phyloP scores from a whole-genome alignment of 2,329 filamentous ascomycete species.

The Stylonectria norvegica region DNA sequence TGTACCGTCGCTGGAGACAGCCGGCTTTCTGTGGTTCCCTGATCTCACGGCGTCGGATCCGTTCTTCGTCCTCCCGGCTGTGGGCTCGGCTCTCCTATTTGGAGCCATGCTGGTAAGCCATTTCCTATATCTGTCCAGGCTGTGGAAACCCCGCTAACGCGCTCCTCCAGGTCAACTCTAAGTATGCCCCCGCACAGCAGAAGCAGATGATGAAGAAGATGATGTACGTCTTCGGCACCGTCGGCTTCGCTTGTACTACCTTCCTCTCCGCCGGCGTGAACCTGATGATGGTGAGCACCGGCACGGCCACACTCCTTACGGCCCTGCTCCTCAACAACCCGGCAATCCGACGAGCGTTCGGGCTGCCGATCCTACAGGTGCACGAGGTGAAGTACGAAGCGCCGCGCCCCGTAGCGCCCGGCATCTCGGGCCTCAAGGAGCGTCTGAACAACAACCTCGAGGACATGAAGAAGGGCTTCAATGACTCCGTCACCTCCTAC shows the following conservation, averaged over 20 bases:
- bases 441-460: constrained; percentile 32
- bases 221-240: constrained; percentile 40
- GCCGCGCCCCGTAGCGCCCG: constrained; percentile 27
- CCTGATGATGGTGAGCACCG: constrained; percentile 44
- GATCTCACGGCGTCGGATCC: constrained; percentile 78
- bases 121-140: background rate
- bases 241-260: constrained; percentile 43
- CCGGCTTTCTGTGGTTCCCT: constrained; percentile 72
- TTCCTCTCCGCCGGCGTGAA: constrained; percentile 49
- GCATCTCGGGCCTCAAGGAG: constrained; percentile 28
- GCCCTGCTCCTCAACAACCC: constrained; percentile 36
- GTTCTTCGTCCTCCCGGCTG: constrained; percentile 67
- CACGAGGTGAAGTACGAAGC: constrained; percentile 33
- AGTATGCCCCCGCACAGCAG: constrained; percentile 32
- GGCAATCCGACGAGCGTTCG: constrained; percentile 36
- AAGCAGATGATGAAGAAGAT: constrained; percentile 40
- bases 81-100: constrained; percentile 56
- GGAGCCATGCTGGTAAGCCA: constrained; percentile 50
- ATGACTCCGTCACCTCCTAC: constrained; percentile 32
- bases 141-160: constrained; percentile 13
- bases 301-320: constrained; percentile 36
- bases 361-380: constrained; percentile 35
- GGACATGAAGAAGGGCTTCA: constrained; percentile 38
- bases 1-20: constrained; percentile 71
- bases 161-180: constrained; percentile 32